Evolutionary conservation across 1,284 basidiomycete species (phyloP).

Genomic region (Ustilago cynodontis): DNA sequence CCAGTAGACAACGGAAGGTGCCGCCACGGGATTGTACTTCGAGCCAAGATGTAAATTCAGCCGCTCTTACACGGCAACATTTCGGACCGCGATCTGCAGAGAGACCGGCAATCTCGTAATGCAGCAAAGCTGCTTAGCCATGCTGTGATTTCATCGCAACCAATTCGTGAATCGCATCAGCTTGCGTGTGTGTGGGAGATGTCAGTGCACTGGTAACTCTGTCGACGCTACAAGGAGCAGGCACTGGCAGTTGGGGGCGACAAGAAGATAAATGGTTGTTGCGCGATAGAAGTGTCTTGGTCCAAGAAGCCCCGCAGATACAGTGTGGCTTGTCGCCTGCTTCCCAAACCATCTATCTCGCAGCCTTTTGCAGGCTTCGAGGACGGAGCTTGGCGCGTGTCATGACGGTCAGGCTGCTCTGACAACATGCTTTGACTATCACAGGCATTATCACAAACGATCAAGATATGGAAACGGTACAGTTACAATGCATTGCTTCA

Average conservation of each 20-base stretch:
- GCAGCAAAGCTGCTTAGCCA: background rate
- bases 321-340: too few species aligned
- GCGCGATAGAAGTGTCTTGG: too few species aligned
- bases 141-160: background rate
- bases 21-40: constrained; percentile 15
- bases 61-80: background rate
- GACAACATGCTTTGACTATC: background rate
- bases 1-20: constrained; percentile 16
- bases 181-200: background rate
- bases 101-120: background rate
- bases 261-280: too few species aligned
- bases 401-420: too few species aligned
- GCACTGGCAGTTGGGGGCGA: too few species aligned
- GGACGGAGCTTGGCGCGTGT: too few species aligned
- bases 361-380: too few species aligned
- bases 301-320: too few species aligned
- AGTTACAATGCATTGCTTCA: constrained; percentile 9
- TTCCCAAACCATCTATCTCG: too few species aligned
- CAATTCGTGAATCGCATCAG: background rate
- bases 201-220: too few species aligned
- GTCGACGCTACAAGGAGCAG: too few species aligned
- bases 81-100: background rate
- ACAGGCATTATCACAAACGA: background rate
- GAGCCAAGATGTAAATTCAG: background rate
- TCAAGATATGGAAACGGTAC: constrained; percentile 7